Evolutionary conservation across 2,329 filamentous ascomycete species (phyloP), one percentile per base, ranked within the genome.

Genomic region (Lomentospora prolificans): DNA sequence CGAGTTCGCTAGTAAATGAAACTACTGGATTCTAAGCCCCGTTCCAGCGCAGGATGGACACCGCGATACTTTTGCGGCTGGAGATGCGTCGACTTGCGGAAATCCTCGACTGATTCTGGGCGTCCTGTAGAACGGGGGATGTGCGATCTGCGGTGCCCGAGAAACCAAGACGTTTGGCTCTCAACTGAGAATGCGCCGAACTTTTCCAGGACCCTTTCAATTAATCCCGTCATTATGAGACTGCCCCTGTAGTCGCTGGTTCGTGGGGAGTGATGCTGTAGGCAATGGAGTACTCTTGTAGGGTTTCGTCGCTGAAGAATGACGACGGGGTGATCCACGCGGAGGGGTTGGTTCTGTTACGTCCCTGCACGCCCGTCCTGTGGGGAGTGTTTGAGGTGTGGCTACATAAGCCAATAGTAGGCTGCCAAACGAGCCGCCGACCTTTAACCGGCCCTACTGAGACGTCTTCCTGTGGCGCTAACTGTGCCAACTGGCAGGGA

Each of bases 381-480:
- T 46, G n/a, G 19, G 10, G 19, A 12, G 41, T 54, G 52, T 46
- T 54, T 44, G 52, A 46, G 52, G 8, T 27, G 52, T 25, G n/a
- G 52, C 3, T 8, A n/a, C 28, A 44, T 24, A 17, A 28, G 36
- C 52, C 52, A 54, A 54, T 54, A 10, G 28, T n/a, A 14, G 12
- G 4, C 36, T 17, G 17, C 14, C 8, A 10, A 9, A 9, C 7
- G 6, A 41, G 27, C 27, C 52, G 52, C 36, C 36, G 52, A 27
- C 17, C 9, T 44, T 54, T 44, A 27, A n/a, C 36, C 52, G 36
- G 24, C 25, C 25, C 25, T 14, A 28, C 22, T 28, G 6, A 19
- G n/a, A 14, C 25, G 27, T 25, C 33, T 36, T 39, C 33, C 52
- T 54, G 52, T 54, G 52, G 52, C 52, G 52, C 22, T 30, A 54